Base-by-base conservation (phyloP, 2,329 filamentous ascomycete genomes). In the Colletotrichum zoysiae region DNA sequence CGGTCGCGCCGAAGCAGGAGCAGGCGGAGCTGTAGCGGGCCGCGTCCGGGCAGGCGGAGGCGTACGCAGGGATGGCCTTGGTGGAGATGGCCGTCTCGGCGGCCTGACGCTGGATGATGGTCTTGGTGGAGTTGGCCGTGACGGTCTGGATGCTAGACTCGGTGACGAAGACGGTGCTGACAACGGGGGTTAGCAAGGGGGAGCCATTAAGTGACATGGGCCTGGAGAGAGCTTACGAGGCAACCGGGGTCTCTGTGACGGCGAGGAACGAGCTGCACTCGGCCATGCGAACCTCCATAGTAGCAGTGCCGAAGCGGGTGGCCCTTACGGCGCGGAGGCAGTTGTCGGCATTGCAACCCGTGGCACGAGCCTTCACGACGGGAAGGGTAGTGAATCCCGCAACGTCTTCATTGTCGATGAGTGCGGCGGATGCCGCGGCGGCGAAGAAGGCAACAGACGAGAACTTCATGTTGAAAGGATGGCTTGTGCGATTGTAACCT, bases 11-110 rank as follows among this genome's bases (percentile, higher is more conserved):
- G 38, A 74, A 76, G 74, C 78, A 79, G 0, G 75, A 76, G 73
- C 78, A 79, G 8, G 78, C 78, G 68, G 75, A 77, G 14, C 73
- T 67, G 73, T 78, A 79, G 9, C 55, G 56, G 26, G 64, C 73
- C 0, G 65, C 48, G 48, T 73, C 61, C 5, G 63, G 55, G 75
- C 78, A 79, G 14, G 74, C 61, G 2, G 74, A 73, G 7, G 78
- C 78, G 65, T 79, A 79, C 33, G 53, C 46, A 2, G 78, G 77
- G 35, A 91, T 90, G 87, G 86, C 82, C 74, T 78, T 89, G 76
- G 46, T 91, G 70, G 89, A 87, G 74, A 80, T 90, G 65, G 81
- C 77, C n/a, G 74, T 63, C 51, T 77, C 73, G 33, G 79, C 80
- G 57, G 76, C 78, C 65, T 77, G 78, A 59, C 80, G 78, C 18